phyloP scores from a whole-genome alignment of 345 rosid species.

The Eucalyptus polyanthemos region DNA sequence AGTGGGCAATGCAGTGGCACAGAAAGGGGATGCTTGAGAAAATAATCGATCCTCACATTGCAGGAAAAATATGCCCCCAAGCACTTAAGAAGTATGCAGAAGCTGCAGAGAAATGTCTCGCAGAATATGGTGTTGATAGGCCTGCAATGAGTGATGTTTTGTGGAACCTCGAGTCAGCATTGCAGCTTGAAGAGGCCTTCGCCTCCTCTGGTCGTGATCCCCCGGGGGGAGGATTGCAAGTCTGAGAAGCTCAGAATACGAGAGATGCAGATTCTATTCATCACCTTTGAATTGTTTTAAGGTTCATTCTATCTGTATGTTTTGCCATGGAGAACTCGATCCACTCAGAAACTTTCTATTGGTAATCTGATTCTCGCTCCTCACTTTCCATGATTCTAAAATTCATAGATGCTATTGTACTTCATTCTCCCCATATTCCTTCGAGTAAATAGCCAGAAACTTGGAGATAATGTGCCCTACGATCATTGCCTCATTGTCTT shows the following conservation, averaged over 20 bases:
- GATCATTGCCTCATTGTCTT: neutral
- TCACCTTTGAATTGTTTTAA: neutral
- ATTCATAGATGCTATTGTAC: neutral
- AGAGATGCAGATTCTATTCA: neutral
- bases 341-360: neutral
- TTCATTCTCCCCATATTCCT: neutral
- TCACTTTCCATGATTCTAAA: neutral
- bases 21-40: conserved; percentile 47
- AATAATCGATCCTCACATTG: conserved; percentile 49
- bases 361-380: neutral
- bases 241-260: neutral
- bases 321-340: neutral
- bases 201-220: conserved; percentile 25
- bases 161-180: conserved; percentile 77
- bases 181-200: conserved; percentile 67
- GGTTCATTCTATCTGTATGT: neutral
- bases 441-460: neutral
- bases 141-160: conserved; percentile 83
- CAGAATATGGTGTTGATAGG: conserved; percentile 72
- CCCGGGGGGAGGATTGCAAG: conserved; percentile 20
- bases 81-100: conserved; percentile 55
- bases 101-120: conserved; percentile 82
- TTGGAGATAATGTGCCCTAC: neutral
- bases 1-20: conserved; percentile 69
- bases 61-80: conserved; percentile 26